phyloP scores from a whole-genome alignment of 495 filamentous ascomycete genomes.

The Penicillium samsonianum region DNA sequence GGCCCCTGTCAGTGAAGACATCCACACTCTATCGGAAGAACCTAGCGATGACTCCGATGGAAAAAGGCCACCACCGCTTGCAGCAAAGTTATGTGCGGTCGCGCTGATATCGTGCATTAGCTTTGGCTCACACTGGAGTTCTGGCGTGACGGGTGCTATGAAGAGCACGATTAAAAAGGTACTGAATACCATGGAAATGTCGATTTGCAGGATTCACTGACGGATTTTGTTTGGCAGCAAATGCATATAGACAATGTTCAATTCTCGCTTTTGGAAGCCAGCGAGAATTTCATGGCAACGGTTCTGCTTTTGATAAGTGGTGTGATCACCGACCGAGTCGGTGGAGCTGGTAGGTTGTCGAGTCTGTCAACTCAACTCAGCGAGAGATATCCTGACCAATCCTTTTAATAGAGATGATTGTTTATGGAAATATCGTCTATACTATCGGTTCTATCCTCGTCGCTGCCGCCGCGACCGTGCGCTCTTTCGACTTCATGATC shows the following conservation, averaged over 20 bases:
- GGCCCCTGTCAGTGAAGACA: slow-evolving; percentile 5
- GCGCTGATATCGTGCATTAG: slow-evolving; percentile 45
- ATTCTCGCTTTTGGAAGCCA: slow-evolving; percentile 46
- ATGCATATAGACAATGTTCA: slow-evolving; percentile 45
- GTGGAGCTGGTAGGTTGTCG: slow-evolving; percentile 40
- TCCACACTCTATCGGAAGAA: background rate
- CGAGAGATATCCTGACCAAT: background rate
- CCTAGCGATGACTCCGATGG: slow-evolving; percentile 13
- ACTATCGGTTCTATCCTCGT: slow-evolving; percentile 49
- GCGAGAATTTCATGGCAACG: slow-evolving; percentile 50
- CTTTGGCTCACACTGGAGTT: slow-evolving; percentile 46
- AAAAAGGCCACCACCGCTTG: slow-evolving; percentile 34
- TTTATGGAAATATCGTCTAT: slow-evolving; percentile 48
- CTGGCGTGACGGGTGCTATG: slow-evolving; percentile 47
- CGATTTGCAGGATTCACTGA: background rate
- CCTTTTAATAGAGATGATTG: slow-evolving; percentile 38
- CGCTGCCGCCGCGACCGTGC: slow-evolving; percentile 42
- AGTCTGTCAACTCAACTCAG: background rate
- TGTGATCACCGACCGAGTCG: slow-evolving; percentile 45
- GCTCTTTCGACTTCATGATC: slow-evolving; percentile 50
- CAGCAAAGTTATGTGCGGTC: slow-evolving; percentile 38
- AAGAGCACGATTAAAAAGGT: slow-evolving; percentile 50
- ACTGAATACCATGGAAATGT: background rate
- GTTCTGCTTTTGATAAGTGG: slow-evolving; percentile 46
- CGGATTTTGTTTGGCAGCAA: slow-evolving; percentile 20